These are phyloP conservation scores for Escallonia rubra DNA, from an alignment of 129 eudicot species.

Conservation along the genomic window DNA sequence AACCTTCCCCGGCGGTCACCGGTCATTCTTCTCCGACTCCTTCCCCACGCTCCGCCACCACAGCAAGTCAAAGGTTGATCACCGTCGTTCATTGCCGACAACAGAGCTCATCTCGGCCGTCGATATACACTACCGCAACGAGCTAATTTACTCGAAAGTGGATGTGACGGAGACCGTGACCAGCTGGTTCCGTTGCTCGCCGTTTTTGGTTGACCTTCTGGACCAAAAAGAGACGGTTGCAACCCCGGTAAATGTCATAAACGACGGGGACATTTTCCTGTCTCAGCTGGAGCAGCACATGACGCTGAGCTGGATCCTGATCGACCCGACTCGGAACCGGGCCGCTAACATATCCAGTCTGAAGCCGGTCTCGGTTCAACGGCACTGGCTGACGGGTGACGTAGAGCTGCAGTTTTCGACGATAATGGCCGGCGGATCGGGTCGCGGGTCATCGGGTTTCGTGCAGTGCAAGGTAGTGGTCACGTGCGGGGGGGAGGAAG, in stretches of 20 bases:
- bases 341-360: conserved; percentile 32
- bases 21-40: conserved; percentile 31
- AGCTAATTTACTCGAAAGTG: conserved; percentile 15
- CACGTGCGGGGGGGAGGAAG: conserved; percentile 16
- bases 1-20: conserved; percentile 32
- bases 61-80: neutral
- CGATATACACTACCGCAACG: conserved; percentile 23
- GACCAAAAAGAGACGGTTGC: neutral
- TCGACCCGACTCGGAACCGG: conserved; percentile 26
- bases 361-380: conserved; percentile 16
- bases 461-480: conserved; percentile 20
- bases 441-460: neutral
- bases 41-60: conserved; percentile 7
- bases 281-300: conserved; percentile 9
- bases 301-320: conserved; percentile 34
- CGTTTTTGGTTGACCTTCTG: conserved; percentile 9
- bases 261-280: neutral
- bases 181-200: conserved; percentile 5
- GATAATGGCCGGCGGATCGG: conserved; percentile 6
- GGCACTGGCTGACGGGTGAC: conserved; percentile 23
- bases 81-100: no score
- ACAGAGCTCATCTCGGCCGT: conserved; percentile 33
- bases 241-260: neutral
- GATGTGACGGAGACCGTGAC: conserved; percentile 13
- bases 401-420: conserved; percentile 17